phyloP scores from a whole-genome alignment of 192 early-diverging fungal genomes.

The Backusella circina region DNA sequence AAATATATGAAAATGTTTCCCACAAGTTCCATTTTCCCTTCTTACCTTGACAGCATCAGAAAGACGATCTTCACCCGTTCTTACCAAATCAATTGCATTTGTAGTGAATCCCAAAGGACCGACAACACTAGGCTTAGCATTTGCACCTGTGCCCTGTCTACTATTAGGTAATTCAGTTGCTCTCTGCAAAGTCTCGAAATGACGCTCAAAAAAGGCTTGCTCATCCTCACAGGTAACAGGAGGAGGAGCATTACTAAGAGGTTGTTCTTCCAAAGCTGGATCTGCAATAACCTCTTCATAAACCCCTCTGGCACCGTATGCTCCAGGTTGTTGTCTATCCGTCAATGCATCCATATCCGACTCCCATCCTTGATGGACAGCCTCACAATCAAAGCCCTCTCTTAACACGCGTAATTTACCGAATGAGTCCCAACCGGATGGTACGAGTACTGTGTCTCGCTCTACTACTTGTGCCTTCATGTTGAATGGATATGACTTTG shows the following conservation, averaged over 20 bases:
- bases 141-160: slow-evolving; percentile 33
- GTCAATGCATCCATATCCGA: slow-evolving; percentile 38
- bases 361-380: slow-evolving; percentile 59
- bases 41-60: slow-evolving; percentile 1
- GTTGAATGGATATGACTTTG: slow-evolving; percentile 53
- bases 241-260: slow-evolving; percentile 51
- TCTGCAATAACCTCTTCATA: slow-evolving; percentile 58
- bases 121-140: slow-evolving; percentile 43
- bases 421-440: slow-evolving; percentile 92
- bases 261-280: slow-evolving; percentile 40
- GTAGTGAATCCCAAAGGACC: slow-evolving; percentile 45
- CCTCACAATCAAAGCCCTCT: slow-evolving; percentile 69
- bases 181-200: slow-evolving; percentile 68
- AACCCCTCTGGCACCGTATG: slow-evolving; percentile 51
- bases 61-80: background rate
- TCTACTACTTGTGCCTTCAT: slow-evolving; percentile 80
- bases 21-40: background rate
- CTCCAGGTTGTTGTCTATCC: slow-evolving; percentile 28
- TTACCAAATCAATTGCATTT: background rate
- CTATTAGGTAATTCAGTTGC: slow-evolving; percentile 49
- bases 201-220: slow-evolving; percentile 82
- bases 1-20: background rate
- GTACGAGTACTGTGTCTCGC: slow-evolving; percentile 83
- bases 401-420: slow-evolving; percentile 80
- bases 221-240: slow-evolving; percentile 79